phyloP scores from a whole-genome alignment of 129 eudicot genomes.

The carrot (Daucus carota) region DH1_v3.0 NC_030387.2:37884001-37884500 shows the following conservation, averaged over 20 bases:
- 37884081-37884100: background rate
- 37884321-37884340: conserved; percentile 22
- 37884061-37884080: background rate
- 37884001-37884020: conserved; percentile 71
- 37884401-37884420: background rate
- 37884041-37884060: background rate
- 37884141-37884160: conserved; percentile 69
- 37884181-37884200: conserved; percentile 53
- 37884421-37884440: background rate
- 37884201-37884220: conserved; percentile 53
- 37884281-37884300: conserved; percentile 73
- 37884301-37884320: conserved; percentile 42
- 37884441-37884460: background rate
- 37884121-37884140: conserved; percentile 54
- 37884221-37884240: conserved; percentile 82
- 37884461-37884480: background rate
- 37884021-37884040: conserved; percentile 38
- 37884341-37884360: background rate
- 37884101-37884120: conserved; percentile 46
- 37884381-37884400: background rate
- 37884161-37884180: conserved; percentile 78
- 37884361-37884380: background rate
- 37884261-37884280: conserved; percentile 52
- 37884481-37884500: background rate
- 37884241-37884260: conserved; percentile 44